Evolutionary conservation across 495 filamentous ascomycete genomes (phyloP).

Genomic region (Immersiella caudata): DNA sequence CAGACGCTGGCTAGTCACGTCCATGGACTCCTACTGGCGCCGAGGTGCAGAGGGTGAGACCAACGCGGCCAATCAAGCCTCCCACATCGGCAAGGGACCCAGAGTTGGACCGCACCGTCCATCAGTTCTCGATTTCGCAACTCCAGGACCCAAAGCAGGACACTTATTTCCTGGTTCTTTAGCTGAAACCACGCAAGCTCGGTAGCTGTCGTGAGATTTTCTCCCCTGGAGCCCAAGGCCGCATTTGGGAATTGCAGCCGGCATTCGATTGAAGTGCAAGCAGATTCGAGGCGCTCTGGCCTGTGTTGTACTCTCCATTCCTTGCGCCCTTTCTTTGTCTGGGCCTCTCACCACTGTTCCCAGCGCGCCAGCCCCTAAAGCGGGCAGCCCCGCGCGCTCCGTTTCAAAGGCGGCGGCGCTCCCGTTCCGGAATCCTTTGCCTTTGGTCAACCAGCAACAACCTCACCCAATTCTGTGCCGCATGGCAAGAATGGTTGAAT

Average conservation of each 20-base stretch:
- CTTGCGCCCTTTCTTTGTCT: not conserved
- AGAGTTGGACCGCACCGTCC: not conserved
- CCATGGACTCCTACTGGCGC: constrained; percentile 1
- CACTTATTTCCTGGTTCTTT: not conserved
- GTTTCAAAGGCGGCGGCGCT: not conserved
- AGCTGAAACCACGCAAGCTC: constrained; percentile 10
- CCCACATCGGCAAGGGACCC: not conserved
- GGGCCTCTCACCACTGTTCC: not conserved
- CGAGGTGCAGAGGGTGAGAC: constrained; percentile 9
- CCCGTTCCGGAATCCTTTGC: not conserved
- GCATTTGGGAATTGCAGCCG: constrained; percentile 1
- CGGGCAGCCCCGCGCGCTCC: not conserved
- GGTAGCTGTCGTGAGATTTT: not conserved
- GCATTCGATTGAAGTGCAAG: no score
- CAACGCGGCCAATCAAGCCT: constrained; percentile 6
- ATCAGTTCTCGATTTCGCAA: not conserved
- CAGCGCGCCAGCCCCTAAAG: not conserved
- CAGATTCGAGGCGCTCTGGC: no score
- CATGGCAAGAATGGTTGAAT: not conserved
- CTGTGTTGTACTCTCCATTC: not conserved
- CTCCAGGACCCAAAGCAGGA: not conserved
- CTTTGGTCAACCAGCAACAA: not conserved
- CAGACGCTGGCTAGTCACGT: not conserved
- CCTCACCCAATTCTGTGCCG: not conserved
- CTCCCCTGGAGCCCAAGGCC: not conserved